Evolutionary conservation across 169 alveolate genomes (phyloP), one percentile per base, ranked within the genome.

Genomic region (Theileria equi): DNA sequence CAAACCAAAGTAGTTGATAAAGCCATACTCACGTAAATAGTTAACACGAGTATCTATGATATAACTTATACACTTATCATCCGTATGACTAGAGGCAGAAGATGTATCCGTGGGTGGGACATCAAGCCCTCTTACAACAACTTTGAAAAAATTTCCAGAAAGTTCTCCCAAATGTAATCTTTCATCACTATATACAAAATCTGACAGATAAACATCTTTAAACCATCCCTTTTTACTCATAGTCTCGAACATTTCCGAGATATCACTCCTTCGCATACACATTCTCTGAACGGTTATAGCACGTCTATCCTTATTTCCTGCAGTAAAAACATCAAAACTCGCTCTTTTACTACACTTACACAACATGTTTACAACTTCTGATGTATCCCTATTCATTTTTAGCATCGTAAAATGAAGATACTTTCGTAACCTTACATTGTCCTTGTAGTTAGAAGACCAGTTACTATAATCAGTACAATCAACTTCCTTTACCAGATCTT

Each of bases 261-360:
- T 70, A 66, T 73, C 80, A 21, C 74, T 62, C 32, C 82, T 72
- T n/a, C 78, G 60, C 6, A 85, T 81, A 35, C 90, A 85, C 48
- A 85, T 70, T 21, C 76, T 53, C 59, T 95, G 97, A 13, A 92
- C 86, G n/a, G 98, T 95, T 13, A 95, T 90, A 3, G 96, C 98
- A 49, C 98, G 77, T 64, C 92, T 91, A 70, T 95, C 98, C 67
- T 95, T 95, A 69, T 90, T 90, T 43, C 98, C 98, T 3, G 95
- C 93, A 35, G 93, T 77, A 40, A 87, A 91, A 57, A 93, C 80
- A 36, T 83, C 89, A 40, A 91, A 81, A 29, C 87, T 89, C 21
- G 83, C 81, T 40, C 95, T 88, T 47, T 84, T 89, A n/a, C 91
- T 64, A 54, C 83, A 67, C 61, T 91, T 84, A 28, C 95, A 89